Conservation (phyloP, 805 yeast genomes). For the Starmerella stigmatis region DNA sequence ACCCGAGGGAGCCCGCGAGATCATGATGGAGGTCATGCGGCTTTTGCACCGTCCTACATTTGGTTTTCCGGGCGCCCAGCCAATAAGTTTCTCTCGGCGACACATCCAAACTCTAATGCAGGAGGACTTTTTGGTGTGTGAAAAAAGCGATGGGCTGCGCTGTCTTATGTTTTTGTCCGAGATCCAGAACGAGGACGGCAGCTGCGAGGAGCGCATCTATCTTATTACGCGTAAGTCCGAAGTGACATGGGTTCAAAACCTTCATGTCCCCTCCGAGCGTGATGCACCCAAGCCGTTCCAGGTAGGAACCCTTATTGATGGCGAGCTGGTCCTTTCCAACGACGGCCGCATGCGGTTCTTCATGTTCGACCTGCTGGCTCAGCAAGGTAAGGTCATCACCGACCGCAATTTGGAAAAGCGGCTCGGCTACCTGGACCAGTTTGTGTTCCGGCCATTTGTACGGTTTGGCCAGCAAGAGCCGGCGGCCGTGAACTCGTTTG, state of each 20-base stretch:
- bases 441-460: constrained; percentile 72
- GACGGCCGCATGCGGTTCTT: constrained; percentile 52
- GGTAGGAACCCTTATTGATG: constrained; percentile 84
- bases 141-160: constrained; percentile 87
- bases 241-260: constrained; percentile 60
- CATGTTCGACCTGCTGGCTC: constrained; percentile 82
- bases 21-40: constrained; percentile 57
- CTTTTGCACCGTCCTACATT: constrained; percentile 47
- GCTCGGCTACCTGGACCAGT: constrained; percentile 73
- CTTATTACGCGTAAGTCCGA: constrained; percentile 83
- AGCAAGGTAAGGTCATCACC: constrained; percentile 63
- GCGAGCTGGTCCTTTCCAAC: constrained; percentile 62
- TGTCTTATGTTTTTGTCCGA: constrained; percentile 58
- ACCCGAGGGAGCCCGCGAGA: constrained; percentile 54
- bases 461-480: constrained; percentile 60
- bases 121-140: constrained; percentile 88
- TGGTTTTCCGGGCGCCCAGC: constrained; percentile 80
- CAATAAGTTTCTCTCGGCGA: constrained; percentile 71
- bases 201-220: constrained; percentile 79
- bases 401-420: constrained; percentile 66
- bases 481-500: constrained; percentile 62
- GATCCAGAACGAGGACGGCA: constrained; percentile 34
- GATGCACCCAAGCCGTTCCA: constrained; percentile 50
- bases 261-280: constrained; percentile 62
- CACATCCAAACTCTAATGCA: constrained; percentile 58